Percentiles rank a stretch among this genome's conserved stretches.
Conservation (phyloP, 345 rosid species). For the Dipteronia dyeriana region DNA sequence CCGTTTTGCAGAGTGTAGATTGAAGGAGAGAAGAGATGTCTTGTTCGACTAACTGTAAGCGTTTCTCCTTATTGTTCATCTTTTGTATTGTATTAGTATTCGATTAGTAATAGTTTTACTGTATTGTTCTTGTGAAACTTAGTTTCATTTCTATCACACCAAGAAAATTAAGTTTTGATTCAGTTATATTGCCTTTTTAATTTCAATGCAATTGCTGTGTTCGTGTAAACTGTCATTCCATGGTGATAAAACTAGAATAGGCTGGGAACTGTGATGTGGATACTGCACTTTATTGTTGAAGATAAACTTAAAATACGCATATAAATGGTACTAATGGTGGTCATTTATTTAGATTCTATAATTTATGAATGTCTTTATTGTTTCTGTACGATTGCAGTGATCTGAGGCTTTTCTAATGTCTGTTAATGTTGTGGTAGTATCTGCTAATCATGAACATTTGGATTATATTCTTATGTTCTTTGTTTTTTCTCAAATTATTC, state of each 20-base stretch:
- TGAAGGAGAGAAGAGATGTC: conserved; percentile 50
- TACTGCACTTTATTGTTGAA: background rate
- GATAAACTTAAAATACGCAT: background rate
- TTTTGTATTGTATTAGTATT: background rate
- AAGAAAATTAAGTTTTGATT: too few species aligned
- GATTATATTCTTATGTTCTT: too few species aligned
- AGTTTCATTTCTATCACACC: background rate
- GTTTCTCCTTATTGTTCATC: conserved; percentile 7
- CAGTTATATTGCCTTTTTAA: background rate
- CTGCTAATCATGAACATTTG: too few species aligned
- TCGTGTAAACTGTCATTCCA: background rate
- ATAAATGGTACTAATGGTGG: too few species aligned
- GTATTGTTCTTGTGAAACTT: background rate
- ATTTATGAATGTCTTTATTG: too few species aligned
- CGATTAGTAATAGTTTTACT: background rate
- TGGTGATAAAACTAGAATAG: background rate
- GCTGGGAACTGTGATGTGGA: too few species aligned
- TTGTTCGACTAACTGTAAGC: conserved; percentile 60
- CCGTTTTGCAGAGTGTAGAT: conserved; percentile 17
- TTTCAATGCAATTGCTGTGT: background rate
- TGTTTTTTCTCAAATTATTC: too few species aligned
- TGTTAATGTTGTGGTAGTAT: too few species aligned
- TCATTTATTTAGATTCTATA: too few species aligned
- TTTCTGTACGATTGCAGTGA: too few species aligned
- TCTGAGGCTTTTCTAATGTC: too few species aligned